Evolutionary conservation across 352 stramenopile species (phyloP).

Genomic region (Pythium vanterpoolii): DNA sequence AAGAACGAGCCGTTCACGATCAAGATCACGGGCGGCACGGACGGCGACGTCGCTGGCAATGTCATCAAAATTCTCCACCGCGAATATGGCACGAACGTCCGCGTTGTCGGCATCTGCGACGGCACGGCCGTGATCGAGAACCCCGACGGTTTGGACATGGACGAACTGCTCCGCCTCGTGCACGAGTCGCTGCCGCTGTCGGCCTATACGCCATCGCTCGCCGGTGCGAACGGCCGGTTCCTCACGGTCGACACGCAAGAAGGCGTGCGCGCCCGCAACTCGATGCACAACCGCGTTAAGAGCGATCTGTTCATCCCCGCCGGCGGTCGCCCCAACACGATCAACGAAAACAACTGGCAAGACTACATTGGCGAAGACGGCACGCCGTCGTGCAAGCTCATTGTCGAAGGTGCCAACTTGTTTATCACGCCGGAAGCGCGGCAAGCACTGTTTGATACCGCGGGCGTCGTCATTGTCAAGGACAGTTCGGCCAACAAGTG

Average conservation of each 20-base stretch:
- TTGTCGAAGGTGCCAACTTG: slow-evolving; percentile 84
- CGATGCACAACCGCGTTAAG: slow-evolving; percentile 96
- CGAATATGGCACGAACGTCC: slow-evolving; percentile 92
- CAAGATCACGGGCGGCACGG: slow-evolving; percentile 93
- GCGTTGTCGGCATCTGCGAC: slow-evolving; percentile 92
- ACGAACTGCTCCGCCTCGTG: slow-evolving; percentile 94
- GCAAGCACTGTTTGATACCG: slow-evolving; percentile 93
- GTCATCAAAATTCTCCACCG: slow-evolving; percentile 97
- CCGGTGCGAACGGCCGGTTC: slow-evolving; percentile 53
- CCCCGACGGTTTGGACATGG: slow-evolving; percentile 92
- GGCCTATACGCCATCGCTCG: slow-evolving; percentile 53
- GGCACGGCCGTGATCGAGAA: slow-evolving; percentile 94
- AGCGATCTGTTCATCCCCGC: slow-evolving; percentile 85
- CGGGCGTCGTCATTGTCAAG: slow-evolving; percentile 96
- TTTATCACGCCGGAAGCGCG: slow-evolving; percentile 83
- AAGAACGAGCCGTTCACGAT: slow-evolving; percentile 71
- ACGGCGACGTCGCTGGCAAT: slow-evolving; percentile 97
- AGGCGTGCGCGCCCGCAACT: slow-evolving; percentile 94
- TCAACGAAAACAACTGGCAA: slow-evolving; percentile 86
- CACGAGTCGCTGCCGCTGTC: slow-evolving; percentile 89
- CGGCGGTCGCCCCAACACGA: slow-evolving; percentile 77
- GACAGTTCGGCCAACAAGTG: slow-evolving; percentile 94
- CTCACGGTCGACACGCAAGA: slow-evolving; percentile 80
- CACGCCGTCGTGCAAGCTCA: slow-evolving; percentile 77
- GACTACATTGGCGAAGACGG: slow-evolving; percentile 63